Evolutionary conservation across 148 eudicot genomes (phyloP), one percentile per base, ranked within the genome.

Genomic region (Tetragonia tetragonoides): DNA sequence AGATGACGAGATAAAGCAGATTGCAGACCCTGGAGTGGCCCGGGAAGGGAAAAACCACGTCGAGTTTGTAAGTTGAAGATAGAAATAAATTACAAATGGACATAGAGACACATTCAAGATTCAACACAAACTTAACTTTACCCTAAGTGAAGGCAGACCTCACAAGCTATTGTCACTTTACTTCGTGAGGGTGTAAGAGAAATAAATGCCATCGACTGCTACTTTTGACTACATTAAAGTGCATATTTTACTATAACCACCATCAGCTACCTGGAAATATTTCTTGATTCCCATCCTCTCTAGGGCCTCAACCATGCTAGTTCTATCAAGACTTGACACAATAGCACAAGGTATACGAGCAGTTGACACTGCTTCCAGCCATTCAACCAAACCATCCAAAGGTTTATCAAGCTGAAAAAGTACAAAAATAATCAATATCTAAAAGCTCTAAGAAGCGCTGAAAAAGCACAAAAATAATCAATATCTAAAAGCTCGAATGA

Each of bases 321-420:
- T 92, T 64, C 96, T 87, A 75, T 86, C 91, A 75, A 95, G 88
- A 87, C 93, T 90, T 68, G 99, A 95, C 80, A 92, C 99, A 84
- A 95, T 86, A 61, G 99, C 99, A 81, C 99, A 95, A 64, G 99
- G 99, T 73, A 92, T 91, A 68, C 88, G 90, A 39, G 96, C 95
- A 69, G 90, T 91, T 62, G 89, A 89, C 62, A 95, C 84, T 54
- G 96, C 97, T 79, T 91, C 96, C 81, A 95, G 86, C 99, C 99
- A 95, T 76, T 95, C 96, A 80, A 84, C 85, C 66, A 95, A 66
- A 15, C 99, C 99, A 68, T 92, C 91, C 82, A 91, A 75, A 5
- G 99, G 96, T 76, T 87, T 89, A 69, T 92, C 89, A 76, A 87
- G 88, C 98, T 95, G 83, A 87, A 78, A 72, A 75, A 72, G 34